A percentile compares a stretch with the other conserved stretches of the same genome.
These are phyloP conservation scores for Fomitiporia mediterranea DNA, from an alignment of 1,284 basidiomycete species.

Conservation along the genomic window DNA sequence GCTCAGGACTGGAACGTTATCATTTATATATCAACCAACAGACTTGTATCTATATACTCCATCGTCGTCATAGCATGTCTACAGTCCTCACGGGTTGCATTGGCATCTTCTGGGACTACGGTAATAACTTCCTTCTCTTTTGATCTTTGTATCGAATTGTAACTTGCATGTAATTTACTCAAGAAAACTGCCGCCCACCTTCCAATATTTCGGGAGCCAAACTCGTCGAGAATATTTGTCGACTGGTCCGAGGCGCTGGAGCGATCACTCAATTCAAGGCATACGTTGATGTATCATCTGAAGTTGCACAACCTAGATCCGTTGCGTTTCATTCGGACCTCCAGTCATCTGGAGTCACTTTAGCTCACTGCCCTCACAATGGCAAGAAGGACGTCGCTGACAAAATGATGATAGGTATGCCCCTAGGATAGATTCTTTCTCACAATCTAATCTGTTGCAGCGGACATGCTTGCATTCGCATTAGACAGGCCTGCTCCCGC, in stretches of 20 bases:
- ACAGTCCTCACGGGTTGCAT: conserved; percentile 28
- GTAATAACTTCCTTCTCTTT: conserved; percentile 34
- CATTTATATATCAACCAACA: too few species aligned
- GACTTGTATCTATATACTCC: too few species aligned
- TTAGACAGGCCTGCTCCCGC: conserved; percentile 49
- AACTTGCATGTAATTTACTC: background rate
- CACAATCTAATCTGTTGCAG: conserved; percentile 32
- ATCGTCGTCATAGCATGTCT: too few species aligned
- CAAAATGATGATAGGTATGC: conserved; percentile 34
- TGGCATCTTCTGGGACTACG: conserved; percentile 62
- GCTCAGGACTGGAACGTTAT: too few species aligned
- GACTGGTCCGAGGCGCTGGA: conserved; percentile 16
- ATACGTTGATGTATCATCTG: conserved; percentile 26
- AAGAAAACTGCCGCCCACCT: conserved; percentile 54
- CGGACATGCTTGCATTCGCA: conserved; percentile 56
- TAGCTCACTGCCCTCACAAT: conserved; percentile 43
- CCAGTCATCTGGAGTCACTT: conserved; percentile 34
- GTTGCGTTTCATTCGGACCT: conserved; percentile 34
- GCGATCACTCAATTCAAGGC: conserved; percentile 22
- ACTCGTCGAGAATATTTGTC: conserved; percentile 29
- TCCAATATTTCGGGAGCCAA: conserved; percentile 40
- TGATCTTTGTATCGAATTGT: background rate
- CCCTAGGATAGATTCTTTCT: too few species aligned
- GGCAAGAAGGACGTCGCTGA: conserved; percentile 38
- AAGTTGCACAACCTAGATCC: conserved; percentile 5